Evolutionary conservation across 768 basidiomycete species (phyloP).

Genomic region (Agrocybe chaxingu): DNA sequence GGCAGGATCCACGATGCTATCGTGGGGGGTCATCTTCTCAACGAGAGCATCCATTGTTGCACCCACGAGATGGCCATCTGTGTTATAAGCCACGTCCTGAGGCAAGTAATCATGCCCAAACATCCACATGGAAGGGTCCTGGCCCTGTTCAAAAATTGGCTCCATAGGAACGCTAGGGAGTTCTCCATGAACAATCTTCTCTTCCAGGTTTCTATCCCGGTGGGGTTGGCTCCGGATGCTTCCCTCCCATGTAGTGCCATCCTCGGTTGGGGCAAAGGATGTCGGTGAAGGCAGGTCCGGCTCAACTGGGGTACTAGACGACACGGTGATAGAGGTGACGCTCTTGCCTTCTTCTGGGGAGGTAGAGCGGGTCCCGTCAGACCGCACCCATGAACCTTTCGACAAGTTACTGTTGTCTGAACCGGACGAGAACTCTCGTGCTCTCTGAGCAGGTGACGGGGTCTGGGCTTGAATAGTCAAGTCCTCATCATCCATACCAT

Average conservation of each 20-base stretch:
- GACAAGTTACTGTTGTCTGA: constrained; percentile 52
- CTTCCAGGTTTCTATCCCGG: constrained; percentile 37
- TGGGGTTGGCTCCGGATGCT: constrained; percentile 29
- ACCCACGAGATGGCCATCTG: constrained; percentile 86
- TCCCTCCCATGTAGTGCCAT: constrained; percentile 61
- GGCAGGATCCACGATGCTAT: constrained; percentile 81
- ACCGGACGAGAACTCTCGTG: constrained; percentile 40
- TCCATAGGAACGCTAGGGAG: constrained; percentile 48
- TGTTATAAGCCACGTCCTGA: constrained; percentile 87
- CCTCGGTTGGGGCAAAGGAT: constrained; percentile 46
- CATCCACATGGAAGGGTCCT: constrained; percentile 51
- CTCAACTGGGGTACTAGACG: constrained; percentile 31
- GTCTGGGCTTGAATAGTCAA: constrained; percentile 53
- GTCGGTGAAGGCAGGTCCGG: constrained; percentile 49
- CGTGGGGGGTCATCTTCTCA: constrained; percentile 97
- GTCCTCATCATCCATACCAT: constrained; percentile 52
- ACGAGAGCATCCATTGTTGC: constrained; percentile 87
- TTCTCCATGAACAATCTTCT: constrained; percentile 52
- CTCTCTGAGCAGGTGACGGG: constrained; percentile 26
- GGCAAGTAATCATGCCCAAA: constrained; percentile 75
- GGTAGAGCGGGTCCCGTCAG: constrained; percentile 47
- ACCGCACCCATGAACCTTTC: constrained; percentile 41
- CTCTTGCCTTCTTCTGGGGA: constrained; percentile 43
- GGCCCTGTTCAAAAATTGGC: constrained; percentile 31
- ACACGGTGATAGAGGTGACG: constrained; percentile 27